Conservation (phyloP, 352 stramenopile species). For the Elongisporangium undulatum region DNA sequence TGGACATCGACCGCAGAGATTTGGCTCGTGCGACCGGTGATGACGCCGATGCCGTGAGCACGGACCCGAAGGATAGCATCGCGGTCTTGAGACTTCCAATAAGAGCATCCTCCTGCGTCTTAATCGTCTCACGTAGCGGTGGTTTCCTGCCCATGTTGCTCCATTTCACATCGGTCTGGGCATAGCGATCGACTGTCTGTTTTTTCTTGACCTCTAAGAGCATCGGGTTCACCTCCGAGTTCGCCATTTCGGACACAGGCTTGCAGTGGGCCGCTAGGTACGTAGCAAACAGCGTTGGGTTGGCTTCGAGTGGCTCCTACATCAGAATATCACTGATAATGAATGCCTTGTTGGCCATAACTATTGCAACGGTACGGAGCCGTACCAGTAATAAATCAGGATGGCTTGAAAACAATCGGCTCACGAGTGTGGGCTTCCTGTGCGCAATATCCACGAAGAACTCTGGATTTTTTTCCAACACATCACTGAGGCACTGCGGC, state of each 20-base stretch:
- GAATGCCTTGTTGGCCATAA: background rate
- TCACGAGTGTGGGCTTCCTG: constrained; percentile 53
- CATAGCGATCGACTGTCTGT: constrained; percentile 19
- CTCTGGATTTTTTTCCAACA: constrained; percentile 57
- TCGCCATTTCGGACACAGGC: constrained; percentile 51
- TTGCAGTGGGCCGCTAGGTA: constrained; percentile 59
- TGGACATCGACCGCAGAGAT: background rate
- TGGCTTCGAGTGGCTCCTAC: constrained; percentile 64
- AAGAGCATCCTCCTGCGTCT: constrained; percentile 32
- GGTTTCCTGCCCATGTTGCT: constrained; percentile 27
- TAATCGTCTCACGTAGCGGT: constrained; percentile 30
- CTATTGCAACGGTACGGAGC: background rate
- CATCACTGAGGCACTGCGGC: constrained; percentile 51
- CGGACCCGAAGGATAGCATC: background rate
- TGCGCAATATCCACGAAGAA: constrained; percentile 69
- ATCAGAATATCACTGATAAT: background rate
- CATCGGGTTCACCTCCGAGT: constrained; percentile 42
- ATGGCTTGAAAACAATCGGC: constrained; percentile 53
- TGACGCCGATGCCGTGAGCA: background rate
- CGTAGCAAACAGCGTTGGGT: constrained; percentile 64
- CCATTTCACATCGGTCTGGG: constrained; percentile 42
- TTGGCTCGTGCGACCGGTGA: background rate
- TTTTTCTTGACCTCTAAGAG: constrained; percentile 52
- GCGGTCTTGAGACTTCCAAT: constrained; percentile 14
- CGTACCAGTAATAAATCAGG: constrained; percentile 62